Conservation (phyloP, 192 early-diverging fungal genomes). For the Backusella psychrophila region DNA sequence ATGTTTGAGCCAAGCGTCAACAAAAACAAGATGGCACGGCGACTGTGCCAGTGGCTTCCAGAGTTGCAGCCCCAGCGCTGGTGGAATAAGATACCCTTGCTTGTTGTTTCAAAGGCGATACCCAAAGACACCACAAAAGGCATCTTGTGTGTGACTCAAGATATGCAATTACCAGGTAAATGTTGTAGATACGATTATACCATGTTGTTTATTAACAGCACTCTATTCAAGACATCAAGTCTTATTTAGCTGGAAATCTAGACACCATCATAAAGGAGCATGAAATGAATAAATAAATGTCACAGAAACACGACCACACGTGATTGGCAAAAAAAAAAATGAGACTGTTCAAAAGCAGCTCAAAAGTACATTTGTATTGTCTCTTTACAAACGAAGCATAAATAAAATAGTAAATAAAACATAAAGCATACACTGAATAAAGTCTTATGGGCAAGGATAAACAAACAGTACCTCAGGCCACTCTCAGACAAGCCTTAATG, state of each 20-base stretch:
- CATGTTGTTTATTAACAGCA: background rate
- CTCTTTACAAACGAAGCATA: too few species aligned
- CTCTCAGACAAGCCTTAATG: conserved; percentile 49
- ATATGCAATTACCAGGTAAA: background rate
- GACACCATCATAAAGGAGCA: background rate
- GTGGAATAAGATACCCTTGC: conserved; percentile 27
- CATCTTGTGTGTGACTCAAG: background rate
- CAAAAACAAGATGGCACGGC: conserved; percentile 2
- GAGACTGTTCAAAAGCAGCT: too few species aligned
- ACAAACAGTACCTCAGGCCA: conserved; percentile 22
- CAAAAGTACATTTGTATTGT: too few species aligned
- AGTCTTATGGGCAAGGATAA: conserved; percentile 13
- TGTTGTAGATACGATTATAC: background rate
- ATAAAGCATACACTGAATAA: too few species aligned
- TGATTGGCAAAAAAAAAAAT: too few species aligned
- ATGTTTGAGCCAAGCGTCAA: conserved; percentile 18
- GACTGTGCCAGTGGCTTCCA: conserved; percentile 9
- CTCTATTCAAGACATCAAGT: background rate
- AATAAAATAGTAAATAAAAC: too few species aligned
- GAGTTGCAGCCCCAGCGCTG: conserved; percentile 18
- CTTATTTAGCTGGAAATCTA: background rate
- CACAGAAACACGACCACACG: too few species aligned
- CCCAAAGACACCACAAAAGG: background rate
- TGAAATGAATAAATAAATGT: background rate
- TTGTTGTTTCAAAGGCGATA: conserved; percentile 4